A percentile compares a stretch with the other conserved stretches of the same genome.
phyloP scores from a whole-genome alignment of 75 land plant genomes.

The Cryptomeria japonica region DNA sequence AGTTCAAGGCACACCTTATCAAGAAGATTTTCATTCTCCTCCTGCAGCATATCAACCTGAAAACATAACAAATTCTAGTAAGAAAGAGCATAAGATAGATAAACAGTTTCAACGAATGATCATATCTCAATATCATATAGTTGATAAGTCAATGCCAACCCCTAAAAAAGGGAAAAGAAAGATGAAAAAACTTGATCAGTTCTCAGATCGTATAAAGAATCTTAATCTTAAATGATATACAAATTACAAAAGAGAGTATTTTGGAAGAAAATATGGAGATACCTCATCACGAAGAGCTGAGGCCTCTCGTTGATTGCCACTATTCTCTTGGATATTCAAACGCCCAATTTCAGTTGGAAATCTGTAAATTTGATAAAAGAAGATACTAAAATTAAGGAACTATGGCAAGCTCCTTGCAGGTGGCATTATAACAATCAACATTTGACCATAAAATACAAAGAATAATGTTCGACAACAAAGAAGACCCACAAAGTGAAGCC shows the following conservation, averaged over 20 bases:
- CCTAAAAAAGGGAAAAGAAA: background rate
- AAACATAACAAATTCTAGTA: constrained; percentile 12
- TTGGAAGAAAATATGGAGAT: background rate
- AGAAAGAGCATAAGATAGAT: background rate
- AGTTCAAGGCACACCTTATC: constrained; percentile 55
- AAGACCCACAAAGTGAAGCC: background rate
- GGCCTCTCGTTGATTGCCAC: constrained; percentile 64
- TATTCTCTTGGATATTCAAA: constrained; percentile 22
- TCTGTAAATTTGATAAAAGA: constrained; percentile 19
- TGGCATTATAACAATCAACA: background rate
- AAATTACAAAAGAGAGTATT: background rate
- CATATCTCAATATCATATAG: background rate
- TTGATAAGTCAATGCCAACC: background rate
- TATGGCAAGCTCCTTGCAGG: background rate
- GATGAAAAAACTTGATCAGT: background rate
- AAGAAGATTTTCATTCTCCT: constrained; percentile 79
- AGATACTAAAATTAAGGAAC: background rate
- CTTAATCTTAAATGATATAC: background rate
- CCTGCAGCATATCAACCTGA: constrained; percentile 90
- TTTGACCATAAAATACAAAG: background rate
- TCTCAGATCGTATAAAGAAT: background rate
- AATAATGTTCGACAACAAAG: background rate
- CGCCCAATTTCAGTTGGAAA: constrained; percentile 32
- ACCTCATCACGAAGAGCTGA: constrained; percentile 96
- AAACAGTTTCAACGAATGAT: background rate